Base-by-base conservation (phyloP, 768 basidiomycete genomes). In the Sarcodon aspratus region DNA sequence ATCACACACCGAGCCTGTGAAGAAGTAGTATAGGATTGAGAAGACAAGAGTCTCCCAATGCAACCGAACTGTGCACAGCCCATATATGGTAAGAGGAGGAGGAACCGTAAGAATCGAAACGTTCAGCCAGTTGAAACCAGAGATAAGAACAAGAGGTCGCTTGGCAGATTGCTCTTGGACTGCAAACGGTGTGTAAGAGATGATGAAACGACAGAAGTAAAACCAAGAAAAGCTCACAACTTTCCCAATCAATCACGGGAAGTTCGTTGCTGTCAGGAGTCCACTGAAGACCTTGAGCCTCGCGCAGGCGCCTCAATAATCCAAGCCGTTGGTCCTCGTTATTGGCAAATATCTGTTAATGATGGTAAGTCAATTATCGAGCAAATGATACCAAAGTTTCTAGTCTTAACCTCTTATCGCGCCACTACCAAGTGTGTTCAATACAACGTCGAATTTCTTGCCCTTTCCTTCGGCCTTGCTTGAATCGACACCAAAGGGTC, bases 251-350 rank as follows among this genome's bases (percentile, higher is more conserved):
- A 57, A 94, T 77, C 48, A 96, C 74, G 3, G 86, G 86, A 21
- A 97, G 69, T 50, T 91, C 78, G 47, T 76, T 78, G 50, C 68
- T 77, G 47, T 86, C 80, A 11, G 73, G 76, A 2, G 93, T 91
- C 92, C 92, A 96, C 18, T 66, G 62, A 35, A 97, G 71, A 13
- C 63, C 69, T 58, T 89, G 85, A 10, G 82, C 80, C 61, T 76
- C 76, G 47, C 84, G 78, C 34, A 96, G 73, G 55, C 82, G 82
- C 96, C 61, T 98, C 94, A n/a, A 98, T 85, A 53, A 98, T 95
- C 93, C 93, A 96, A 1, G 84, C 80, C 96, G 71, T 63, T 99
- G 96, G 38, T 84, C 85, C 54, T 88, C 81, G 59, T 97, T 82
- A 53, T 84, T 86, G 10, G 89, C 88, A 57, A 96, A 98, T 33